phyloP scores from a whole-genome alignment of 2,329 filamentous ascomycete genomes.

The Tolypocladium nubicola region DNA sequence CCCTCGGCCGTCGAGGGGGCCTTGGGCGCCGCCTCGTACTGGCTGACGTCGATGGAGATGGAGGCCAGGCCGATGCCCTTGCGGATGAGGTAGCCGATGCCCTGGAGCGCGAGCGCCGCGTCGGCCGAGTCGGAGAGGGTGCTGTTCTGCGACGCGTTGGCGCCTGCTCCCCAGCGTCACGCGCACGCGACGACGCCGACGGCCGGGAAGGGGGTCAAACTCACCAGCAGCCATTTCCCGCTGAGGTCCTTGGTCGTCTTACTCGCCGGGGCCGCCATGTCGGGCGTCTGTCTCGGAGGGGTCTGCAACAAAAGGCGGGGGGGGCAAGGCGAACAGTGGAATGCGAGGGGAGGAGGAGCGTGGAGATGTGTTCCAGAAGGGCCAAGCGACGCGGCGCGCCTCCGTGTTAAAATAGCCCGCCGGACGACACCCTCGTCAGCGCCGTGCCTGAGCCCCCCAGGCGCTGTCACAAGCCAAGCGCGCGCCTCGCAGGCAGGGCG shows the following conservation, averaged over 20 bases:
- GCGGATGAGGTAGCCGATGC: slow-evolving; percentile 60
- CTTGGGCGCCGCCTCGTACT: slow-evolving; percentile 36
- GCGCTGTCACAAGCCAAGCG: neutral
- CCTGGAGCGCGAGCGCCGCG: slow-evolving; percentile 60
- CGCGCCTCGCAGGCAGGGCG: neutral
- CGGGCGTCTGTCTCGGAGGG: neutral
- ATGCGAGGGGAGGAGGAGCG: neutral
- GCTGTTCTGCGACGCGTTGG: slow-evolving; percentile 51
- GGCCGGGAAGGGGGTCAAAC: slow-evolving; percentile 10
- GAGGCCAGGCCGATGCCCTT: slow-evolving; percentile 61
- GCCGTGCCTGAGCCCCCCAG: neutral
- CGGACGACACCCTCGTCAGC: neutral
- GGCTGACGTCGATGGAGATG: slow-evolving; percentile 53
- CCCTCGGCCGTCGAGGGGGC: slow-evolving; percentile 28
- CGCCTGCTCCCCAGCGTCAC: neutral
- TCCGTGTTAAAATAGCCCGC: neutral
- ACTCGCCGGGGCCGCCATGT: slow-evolving; percentile 62
- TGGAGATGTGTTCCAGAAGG: neutral
- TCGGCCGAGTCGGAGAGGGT: slow-evolving; percentile 59
- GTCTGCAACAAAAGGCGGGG: neutral
- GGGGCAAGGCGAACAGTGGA: neutral
- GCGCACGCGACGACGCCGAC: neutral
- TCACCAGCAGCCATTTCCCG: slow-evolving; percentile 61
- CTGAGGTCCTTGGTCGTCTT: slow-evolving; percentile 58
- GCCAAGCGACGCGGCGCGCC: neutral